phyloP scores from a whole-genome alignment of 345 rosid species.

The Schrenkiella parvula region DNA sequence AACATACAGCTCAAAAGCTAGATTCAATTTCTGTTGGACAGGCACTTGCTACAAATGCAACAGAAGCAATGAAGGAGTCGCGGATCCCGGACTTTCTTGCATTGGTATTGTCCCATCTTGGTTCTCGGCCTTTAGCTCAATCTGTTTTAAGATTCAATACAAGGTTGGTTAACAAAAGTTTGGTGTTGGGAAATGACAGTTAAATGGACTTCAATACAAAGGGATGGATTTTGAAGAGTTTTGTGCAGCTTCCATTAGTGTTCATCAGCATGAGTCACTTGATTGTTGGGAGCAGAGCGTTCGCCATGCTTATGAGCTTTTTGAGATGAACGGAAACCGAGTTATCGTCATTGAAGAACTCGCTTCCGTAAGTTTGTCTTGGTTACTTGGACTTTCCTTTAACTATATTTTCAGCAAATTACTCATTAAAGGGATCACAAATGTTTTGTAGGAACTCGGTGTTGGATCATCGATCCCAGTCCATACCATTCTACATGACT shows the following conservation, averaged over 20 bases:
- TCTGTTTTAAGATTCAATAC: constrained; percentile 4
- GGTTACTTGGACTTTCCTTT: neutral
- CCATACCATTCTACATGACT: constrained; percentile 81
- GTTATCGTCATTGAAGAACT: constrained; percentile 87
- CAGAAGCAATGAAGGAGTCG: constrained; percentile 91
- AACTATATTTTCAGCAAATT: neutral
- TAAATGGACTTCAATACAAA: constrained; percentile 79
- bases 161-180: neutral
- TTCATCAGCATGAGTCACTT: constrained; percentile 89
- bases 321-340: constrained; percentile 89
- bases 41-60: constrained; percentile 77
- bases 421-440: neutral
- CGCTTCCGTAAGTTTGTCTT: constrained; percentile 60
- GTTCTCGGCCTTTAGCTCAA: neutral
- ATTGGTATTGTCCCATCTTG: constrained; percentile 1
- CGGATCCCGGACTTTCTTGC: constrained; percentile 66
- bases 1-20: constrained; percentile 18
- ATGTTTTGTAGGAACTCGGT: constrained; percentile 77
- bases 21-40: constrained; percentile 31
- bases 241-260: constrained; percentile 88
- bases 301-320: constrained; percentile 75
- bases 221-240: constrained; percentile 95
- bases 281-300: constrained; percentile 89
- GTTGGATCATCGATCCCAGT: constrained; percentile 89
- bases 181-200: constrained; percentile 44